Conservation (phyloP, 1,139 yeast species). For the Pichia sp. region DNA sequence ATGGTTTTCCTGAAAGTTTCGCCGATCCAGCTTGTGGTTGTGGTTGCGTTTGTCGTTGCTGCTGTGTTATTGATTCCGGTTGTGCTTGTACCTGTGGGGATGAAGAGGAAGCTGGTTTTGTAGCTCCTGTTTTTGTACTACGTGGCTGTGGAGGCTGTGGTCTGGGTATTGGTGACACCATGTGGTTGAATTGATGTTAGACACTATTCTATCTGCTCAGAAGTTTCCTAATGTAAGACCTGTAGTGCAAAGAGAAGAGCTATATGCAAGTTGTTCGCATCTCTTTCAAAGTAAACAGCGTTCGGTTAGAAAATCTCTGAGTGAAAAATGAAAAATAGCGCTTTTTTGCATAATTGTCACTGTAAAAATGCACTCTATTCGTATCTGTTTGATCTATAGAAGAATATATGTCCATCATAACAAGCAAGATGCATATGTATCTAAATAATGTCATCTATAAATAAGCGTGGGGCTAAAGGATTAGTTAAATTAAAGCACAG, state of each 20-base stretch:
- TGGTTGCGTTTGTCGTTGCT: conserved; percentile 1
- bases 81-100: neutral
- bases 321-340: neutral
- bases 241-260: too few relatives aligned
- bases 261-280: too few relatives aligned
- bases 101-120: neutral
- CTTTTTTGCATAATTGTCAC: neutral
- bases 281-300: too few relatives aligned
- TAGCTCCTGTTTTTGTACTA: neutral
- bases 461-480: neutral
- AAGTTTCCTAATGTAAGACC: too few relatives aligned
- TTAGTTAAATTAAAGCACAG: neutral
- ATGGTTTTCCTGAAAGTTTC: conserved; percentile 8
- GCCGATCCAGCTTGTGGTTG: neutral
- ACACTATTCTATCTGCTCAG: too few relatives aligned
- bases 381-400: neutral
- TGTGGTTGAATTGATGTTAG: neutral
- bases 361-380: neutral
- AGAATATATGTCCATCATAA: neutral
- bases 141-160: conserved; percentile 13
- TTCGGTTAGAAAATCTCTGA: neutral
- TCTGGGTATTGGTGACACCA: conserved; percentile 1
- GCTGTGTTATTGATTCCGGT: neutral
- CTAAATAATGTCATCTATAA: neutral
- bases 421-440: neutral